Evolutionary conservation across 2,329 filamentous ascomycete species (phyloP).

Genomic region (Leptographium wingfieldii): DNA sequence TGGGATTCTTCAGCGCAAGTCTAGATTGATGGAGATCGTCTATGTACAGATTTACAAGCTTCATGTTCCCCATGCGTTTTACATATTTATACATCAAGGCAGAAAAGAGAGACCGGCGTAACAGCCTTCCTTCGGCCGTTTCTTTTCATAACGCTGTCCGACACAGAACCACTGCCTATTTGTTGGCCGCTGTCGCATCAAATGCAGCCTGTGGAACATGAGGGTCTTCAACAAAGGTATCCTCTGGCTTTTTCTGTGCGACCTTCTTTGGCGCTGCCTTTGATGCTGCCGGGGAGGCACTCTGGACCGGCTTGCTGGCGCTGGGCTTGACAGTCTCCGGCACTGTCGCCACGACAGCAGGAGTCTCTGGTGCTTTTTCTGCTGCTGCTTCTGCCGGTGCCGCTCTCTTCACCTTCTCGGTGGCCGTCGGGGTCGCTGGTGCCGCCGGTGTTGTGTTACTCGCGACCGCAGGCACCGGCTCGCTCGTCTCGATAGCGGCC

Average conservation of each 20-base stretch:
- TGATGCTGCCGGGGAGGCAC: neutral
- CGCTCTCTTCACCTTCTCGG: neutral
- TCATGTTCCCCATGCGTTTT: neutral
- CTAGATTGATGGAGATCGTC: neutral
- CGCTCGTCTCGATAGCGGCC: neutral
- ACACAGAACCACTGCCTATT: neutral
- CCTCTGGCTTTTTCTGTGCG: neutral
- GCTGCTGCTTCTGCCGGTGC: too few relatives aligned
- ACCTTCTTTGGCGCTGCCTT: neutral
- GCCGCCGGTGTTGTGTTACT: neutral
- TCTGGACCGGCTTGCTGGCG: neutral
- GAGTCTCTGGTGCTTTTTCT: neutral
- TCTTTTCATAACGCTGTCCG: neutral
- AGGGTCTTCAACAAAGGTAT: neutral
- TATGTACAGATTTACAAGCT: neutral
- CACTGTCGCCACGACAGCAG: neutral
- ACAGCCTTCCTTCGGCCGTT: neutral
- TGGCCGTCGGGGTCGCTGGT: neutral
- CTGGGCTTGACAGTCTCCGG: neutral
- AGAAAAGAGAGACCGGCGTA: neutral
- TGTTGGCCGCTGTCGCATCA: neutral
- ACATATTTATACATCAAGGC: conserved; percentile 2
- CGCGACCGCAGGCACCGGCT: neutral
- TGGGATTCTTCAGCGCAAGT: neutral
- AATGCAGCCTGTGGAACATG: neutral